Base-by-base conservation (phyloP, 225 moss, liverwort and hornwort species). In the Straminergon stramineum region DNA sequence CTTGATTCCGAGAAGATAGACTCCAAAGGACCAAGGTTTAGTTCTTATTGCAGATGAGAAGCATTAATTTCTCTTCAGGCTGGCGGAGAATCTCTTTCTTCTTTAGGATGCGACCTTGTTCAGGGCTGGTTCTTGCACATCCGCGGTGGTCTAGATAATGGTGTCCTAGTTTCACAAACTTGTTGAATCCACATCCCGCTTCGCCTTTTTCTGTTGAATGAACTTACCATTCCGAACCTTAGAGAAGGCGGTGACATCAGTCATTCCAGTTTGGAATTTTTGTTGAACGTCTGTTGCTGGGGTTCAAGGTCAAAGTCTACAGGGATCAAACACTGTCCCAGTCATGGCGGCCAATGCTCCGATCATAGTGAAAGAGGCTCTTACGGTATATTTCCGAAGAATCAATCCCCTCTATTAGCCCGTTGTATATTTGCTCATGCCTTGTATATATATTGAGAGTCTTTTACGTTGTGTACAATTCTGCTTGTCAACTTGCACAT, bases 271-370 rank as follows among this genome's bases (percentile, higher is more conserved):
- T 85, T 43, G 51, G 52, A 61, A 16, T 77, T 79, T 82, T 73
- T 80, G 55, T 66, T 10, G 28, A 90, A 68, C 85, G 65, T 15
- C 83, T 86, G 35, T 28, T 71, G 11, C 57, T 57, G 41, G 82
- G 88, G n/a, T 83, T 89, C 79, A 75, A 87, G 56, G 20, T 43
- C 55, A 28, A 83, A 41, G 64, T 52, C 69, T 15, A 27, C 76
- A 56, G 81, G 56, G 61, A 64, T 30, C 17, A 22, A 48, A 17
- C 75, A 56, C 43, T 73, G 79, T 75, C 51, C 43, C 58, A 63
- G 88, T 61, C 92, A 98, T 98, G 98, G 98, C 97, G 87, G 97
- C 96, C 89, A 97, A 92, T 84, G 98, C 96, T 88, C 98, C 98
- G 83, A 97, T 98, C 91, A 95, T 96, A 84, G 97, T 98, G 92